These are phyloP conservation scores for Aspergillus incahuasiensis DNA, from an alignment of 495 filamentous ascomycete species.

Conservation along the genomic window DNA sequence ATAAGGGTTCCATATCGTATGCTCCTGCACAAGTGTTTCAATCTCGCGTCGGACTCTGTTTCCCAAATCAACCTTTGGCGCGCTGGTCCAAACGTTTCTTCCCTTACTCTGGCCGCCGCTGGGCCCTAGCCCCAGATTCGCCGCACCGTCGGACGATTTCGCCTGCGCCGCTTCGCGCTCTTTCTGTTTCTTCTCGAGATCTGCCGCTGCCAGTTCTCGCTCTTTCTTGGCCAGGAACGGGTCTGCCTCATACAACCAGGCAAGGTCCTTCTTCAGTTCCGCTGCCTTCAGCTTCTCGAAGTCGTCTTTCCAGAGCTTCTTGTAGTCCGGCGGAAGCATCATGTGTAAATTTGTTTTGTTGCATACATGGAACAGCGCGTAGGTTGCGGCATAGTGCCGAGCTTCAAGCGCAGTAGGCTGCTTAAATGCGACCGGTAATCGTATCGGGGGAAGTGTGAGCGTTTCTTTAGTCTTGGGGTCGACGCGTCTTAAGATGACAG, in stretches of 20 bases:
- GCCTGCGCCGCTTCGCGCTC: slow-evolving; percentile 57
- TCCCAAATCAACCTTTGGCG: slow-evolving; percentile 91
- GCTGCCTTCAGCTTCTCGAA: slow-evolving; percentile 74
- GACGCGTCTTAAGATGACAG: slow-evolving; percentile 69
- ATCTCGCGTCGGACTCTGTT: slow-evolving; percentile 68
- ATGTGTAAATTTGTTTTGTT: slow-evolving; percentile 93
- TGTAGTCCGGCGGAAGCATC: slow-evolving; percentile 87
- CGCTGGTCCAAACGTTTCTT: slow-evolving; percentile 70
- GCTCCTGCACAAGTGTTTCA: slow-evolving; percentile 68
- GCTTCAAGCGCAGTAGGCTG: slow-evolving; percentile 80
- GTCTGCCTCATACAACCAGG: slow-evolving; percentile 94
- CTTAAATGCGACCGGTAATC: slow-evolving; percentile 67
- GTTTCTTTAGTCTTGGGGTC: slow-evolving; percentile 81
- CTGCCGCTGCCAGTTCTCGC: slow-evolving; percentile 66
- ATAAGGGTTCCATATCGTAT: slow-evolving; percentile 83
- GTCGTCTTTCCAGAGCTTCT: slow-evolving; percentile 78
- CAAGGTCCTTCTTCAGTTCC: slow-evolving; percentile 69
- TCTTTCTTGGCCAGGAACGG: slow-evolving; percentile 79
- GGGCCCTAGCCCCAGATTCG: slow-evolving; percentile 32
- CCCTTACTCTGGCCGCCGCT: slow-evolving; percentile 31
- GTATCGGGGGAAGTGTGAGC: slow-evolving; percentile 70
- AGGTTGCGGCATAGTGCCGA: slow-evolving; percentile 86
- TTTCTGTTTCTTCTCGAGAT: slow-evolving; percentile 65
- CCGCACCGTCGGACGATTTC: slow-evolving; percentile 55
- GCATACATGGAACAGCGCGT: slow-evolving; percentile 82